Percentiles rank a stretch among this genome's conserved stretches.
These are phyloP conservation scores for Aquilaria agallochum DNA, from an alignment of 441 rosid genomes.

Conservation along the genomic window DNA sequence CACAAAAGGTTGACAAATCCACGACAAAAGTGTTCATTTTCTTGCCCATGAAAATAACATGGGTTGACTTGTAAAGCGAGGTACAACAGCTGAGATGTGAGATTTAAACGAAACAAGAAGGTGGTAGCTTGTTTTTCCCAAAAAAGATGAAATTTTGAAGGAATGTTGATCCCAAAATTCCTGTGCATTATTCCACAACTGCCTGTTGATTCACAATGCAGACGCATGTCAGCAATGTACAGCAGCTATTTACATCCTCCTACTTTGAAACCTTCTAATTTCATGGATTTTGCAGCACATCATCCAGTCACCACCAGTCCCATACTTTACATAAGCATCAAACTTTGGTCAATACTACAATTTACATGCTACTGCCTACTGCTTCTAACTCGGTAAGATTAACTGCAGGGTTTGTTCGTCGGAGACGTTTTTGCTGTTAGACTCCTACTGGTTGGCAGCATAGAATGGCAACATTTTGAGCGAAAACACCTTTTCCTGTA, in stretches of 20 bases:
- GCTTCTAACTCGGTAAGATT: no score
- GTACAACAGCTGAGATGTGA: no score
- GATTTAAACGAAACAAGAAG: no score
- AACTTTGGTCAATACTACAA: slow-evolving; percentile 13
- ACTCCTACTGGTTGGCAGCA: slow-evolving; percentile 31
- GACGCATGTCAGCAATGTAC: slow-evolving; percentile 27
- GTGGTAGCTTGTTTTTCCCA: no score
- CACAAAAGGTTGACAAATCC: no score
- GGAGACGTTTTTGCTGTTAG: neutral
- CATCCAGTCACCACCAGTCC: slow-evolving; percentile 5
- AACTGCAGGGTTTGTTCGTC: no score
- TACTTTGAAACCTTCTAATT: neutral
- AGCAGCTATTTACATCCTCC: slow-evolving; percentile 14
- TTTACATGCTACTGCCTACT: slow-evolving; percentile 11
- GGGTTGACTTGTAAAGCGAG: no score
- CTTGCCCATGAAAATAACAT: no score
- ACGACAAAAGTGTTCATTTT: no score
- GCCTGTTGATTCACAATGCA: slow-evolving; percentile 26
- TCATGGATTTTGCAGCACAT: slow-evolving; percentile 1
- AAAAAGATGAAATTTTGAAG: no score
- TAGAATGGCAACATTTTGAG: slow-evolving; percentile 67
- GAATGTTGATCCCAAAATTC: no score
- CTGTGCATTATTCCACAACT: no score
- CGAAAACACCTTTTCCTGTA: slow-evolving; percentile 55
- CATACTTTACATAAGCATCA: slow-evolving; percentile 8